Evolutionary conservation across 306 rosid species (phyloP).

Genomic region (Prunus kanzakura): DNA sequence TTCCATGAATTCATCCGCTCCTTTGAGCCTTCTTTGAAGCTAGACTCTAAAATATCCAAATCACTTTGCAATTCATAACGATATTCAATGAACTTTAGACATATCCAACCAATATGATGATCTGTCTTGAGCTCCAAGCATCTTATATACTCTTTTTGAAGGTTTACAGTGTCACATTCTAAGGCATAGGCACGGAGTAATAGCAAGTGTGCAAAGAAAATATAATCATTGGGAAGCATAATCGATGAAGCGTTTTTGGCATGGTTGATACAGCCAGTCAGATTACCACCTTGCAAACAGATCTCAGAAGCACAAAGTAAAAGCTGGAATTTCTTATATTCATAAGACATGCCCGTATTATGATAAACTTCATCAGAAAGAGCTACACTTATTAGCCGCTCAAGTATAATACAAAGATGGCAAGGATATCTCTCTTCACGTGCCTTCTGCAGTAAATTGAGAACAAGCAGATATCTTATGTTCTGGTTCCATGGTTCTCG

Average conservation of each 20-base stretch:
- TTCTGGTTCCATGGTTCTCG: slow-evolving; percentile 83
- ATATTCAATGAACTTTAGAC: slow-evolving; percentile 72
- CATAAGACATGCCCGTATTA: slow-evolving; percentile 33
- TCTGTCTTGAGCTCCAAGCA: slow-evolving; percentile 78
- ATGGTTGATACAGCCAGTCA: slow-evolving; percentile 47
- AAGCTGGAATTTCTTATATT: slow-evolving; percentile 71
- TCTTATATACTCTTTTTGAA: slow-evolving; percentile 48
- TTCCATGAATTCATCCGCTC: slow-evolving; percentile 41
- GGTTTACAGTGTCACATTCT: slow-evolving; percentile 49
- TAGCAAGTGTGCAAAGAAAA: slow-evolving; percentile 75
- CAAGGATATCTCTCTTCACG: slow-evolving; percentile 89
- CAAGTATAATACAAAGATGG: slow-evolving; percentile 53
- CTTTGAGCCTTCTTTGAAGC: slow-evolving; percentile 44
- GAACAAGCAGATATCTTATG: slow-evolving; percentile 73
- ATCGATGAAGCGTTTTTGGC: slow-evolving; percentile 65
- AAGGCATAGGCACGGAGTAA: slow-evolving; percentile 74
- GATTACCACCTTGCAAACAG: slow-evolving; percentile 68
- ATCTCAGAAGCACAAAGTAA: slow-evolving; percentile 89
- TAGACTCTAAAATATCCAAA: slow-evolving; percentile 41
- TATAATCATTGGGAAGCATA: slow-evolving; percentile 56
- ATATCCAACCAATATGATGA: slow-evolving; percentile 75
- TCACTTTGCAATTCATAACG: slow-evolving; percentile 40
- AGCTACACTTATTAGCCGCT: slow-evolving; percentile 57
- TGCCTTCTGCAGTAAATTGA: slow-evolving; percentile 77
- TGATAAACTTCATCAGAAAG: slow-evolving; percentile 53